Conservation (phyloP, 1,284 basidiomycete genomes). For the Baeospora myosura region DNA sequence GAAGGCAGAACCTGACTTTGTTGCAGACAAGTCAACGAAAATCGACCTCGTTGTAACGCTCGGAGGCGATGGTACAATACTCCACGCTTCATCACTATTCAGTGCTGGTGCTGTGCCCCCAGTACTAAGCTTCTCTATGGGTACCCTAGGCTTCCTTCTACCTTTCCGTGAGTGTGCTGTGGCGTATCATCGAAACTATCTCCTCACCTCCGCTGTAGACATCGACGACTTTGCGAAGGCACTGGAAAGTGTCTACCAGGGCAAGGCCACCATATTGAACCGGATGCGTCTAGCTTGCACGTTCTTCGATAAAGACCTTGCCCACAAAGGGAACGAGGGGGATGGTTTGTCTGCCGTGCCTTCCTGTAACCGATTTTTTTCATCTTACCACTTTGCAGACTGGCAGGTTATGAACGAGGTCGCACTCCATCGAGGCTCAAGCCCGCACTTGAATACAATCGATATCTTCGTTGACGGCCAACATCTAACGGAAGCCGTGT, state of each 20-base stretch:
- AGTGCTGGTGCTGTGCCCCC: constrained; percentile 86
- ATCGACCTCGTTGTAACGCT: constrained; percentile 88
- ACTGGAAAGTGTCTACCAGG: constrained; percentile 68
- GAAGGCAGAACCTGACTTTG: constrained; percentile 10
- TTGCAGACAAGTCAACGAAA: constrained; percentile 41
- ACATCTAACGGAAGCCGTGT: constrained; percentile 94
- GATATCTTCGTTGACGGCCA: constrained; percentile 95
- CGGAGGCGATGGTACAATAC: constrained; percentile 92
- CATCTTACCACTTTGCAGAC: constrained; percentile 34
- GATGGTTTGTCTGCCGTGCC: constrained; percentile 39
- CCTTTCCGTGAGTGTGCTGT: constrained; percentile 74
- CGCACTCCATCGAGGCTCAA: constrained; percentile 84
- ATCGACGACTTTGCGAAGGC: constrained; percentile 77
- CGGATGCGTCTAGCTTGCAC: constrained; percentile 82
- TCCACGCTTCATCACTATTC: constrained; percentile 91
- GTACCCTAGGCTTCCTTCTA: constrained; percentile 88
- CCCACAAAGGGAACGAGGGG: constrained; percentile 44
- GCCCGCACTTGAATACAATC: constrained; percentile 89
- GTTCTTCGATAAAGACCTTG: constrained; percentile 59
- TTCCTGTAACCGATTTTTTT: background rate
- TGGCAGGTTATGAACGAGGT: constrained; percentile 99
- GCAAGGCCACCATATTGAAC: constrained; percentile 75
- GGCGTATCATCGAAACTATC: constrained; percentile 2
- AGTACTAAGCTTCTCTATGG: constrained; percentile 94
- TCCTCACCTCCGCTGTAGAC: constrained; percentile 36